phyloP scores from a whole-genome alignment of 2,329 filamentous ascomycete genomes.

The Exophiala mesophila region DNA sequence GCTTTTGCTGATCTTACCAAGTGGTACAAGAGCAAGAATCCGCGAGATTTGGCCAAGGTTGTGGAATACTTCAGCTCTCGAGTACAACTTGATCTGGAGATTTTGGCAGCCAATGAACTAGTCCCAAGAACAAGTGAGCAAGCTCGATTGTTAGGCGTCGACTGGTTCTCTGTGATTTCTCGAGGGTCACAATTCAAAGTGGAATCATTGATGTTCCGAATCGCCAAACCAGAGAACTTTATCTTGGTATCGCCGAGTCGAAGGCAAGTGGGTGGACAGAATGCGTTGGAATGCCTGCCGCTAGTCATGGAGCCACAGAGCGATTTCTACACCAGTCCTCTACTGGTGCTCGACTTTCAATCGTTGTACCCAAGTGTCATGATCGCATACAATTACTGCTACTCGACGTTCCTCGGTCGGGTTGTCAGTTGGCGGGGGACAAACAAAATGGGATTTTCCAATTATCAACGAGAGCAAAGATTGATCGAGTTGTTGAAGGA shows the following conservation, averaged over 20 bases:
- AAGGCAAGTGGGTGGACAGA: constrained; percentile 89
- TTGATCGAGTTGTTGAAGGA: constrained; percentile 74
- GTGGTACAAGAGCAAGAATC: constrained; percentile 71
- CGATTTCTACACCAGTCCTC: constrained; percentile 82
- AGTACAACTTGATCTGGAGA: constrained; percentile 78
- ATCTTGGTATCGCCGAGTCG: constrained; percentile 82
- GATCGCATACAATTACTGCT: constrained; percentile 99
- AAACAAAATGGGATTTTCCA: constrained; percentile 90
- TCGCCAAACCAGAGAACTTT: constrained; percentile 95
- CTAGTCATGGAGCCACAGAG: constrained; percentile 97
- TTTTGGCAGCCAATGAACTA: constrained; percentile 84
- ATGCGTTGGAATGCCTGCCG: constrained; percentile 88
- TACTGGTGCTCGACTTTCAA: constrained; percentile 92
- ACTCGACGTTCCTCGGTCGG: constrained; percentile 89
- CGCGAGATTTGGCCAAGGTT: constrained; percentile 66
- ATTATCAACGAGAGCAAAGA: constrained; percentile 72
- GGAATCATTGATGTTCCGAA: constrained; percentile 96
- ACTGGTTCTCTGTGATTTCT: constrained; percentile 95
- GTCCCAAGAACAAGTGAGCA: constrained; percentile 89
- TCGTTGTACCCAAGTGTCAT: constrained; percentile 95
- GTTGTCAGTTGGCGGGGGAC: constrained; percentile 81
- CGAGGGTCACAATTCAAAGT: constrained; percentile 97
- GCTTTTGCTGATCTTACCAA: constrained; percentile 69
- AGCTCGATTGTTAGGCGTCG: constrained; percentile 83
- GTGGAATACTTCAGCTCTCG: constrained; percentile 72